Evolutionary conservation across 169 alveolate genomes (phyloP), one percentile per base, ranked within the genome.

Genomic region (Eimeria necatrix): DNA sequence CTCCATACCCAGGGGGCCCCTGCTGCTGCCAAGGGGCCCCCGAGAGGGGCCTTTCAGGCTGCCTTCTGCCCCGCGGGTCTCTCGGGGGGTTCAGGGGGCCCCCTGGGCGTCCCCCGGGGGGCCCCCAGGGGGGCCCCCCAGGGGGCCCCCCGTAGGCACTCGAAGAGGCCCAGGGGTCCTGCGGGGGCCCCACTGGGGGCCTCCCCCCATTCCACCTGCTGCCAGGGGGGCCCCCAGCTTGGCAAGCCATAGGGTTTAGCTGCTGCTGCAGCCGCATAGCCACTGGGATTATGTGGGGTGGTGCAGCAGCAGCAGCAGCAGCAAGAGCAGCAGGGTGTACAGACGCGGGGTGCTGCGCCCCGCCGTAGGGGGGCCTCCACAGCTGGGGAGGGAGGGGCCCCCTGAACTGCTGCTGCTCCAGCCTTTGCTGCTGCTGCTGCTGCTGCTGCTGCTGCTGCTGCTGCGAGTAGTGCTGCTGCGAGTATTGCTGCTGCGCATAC

Each of bases 241-340:
- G 56, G 53, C 8, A 78, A 22, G 88, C 68, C 68, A 6, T 9
- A 16, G 60, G 88, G 16, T 78, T 46, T 24, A 78, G 48, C 68
- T 78, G 88, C 68, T 78, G 88, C 88, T 78, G 88, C 4, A 49
- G 88, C 22, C 70, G 60, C 88, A 78, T 16, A 16, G 68, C 88
- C 26, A 51, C 88, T 4, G 60, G 88, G 32, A 51, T 18, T 4
- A 46, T 51, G 68, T 78, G 68, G 41, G 5, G 70, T 16, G 88
- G 68, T 12, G 88, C 88, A 78, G 68, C 88, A 51, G 88, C 60
- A 24, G 88, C 88, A 78, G 70, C 68, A 49, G 88, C 88, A 18
- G 88, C 84, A 73, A 51, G 68, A 18, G 68, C 88, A 49, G 88
- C 88, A 18, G 88, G 48, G 46, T 51, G 70, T 51, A 78, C 88